phyloP scores from a whole-genome alignment of 2,329 filamentous ascomycete genomes.

The Colletotrichum acutatum region DNA sequence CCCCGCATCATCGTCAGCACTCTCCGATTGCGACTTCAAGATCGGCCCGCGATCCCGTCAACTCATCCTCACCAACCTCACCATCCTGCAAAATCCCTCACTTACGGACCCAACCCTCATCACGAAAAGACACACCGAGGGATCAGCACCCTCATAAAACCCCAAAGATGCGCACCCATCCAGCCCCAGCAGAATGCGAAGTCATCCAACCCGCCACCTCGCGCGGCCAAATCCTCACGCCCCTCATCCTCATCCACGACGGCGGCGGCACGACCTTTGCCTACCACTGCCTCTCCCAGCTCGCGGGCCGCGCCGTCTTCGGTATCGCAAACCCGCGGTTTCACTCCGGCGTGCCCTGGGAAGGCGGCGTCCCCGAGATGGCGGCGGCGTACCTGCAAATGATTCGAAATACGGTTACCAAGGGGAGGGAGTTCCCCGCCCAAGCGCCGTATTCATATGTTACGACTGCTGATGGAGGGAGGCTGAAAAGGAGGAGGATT shows the following conservation, averaged over 20 bases:
- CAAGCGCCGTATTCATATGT: conserved; percentile 18
- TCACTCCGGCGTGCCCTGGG: conserved; percentile 56
- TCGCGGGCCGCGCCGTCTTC: conserved; percentile 59
- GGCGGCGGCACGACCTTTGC: conserved; percentile 69
- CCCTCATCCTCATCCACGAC: conserved; percentile 69
- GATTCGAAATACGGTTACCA: conserved; percentile 52
- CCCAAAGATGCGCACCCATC: conserved; percentile 8
- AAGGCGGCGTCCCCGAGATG: conserved; percentile 66
- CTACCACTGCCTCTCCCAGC: conserved; percentile 63
- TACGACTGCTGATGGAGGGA: conserved; percentile 39
- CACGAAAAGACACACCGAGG: not conserved
- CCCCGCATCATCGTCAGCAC: not conserved
- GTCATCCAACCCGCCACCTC: conserved; percentile 30
- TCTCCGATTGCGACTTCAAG: not conserved
- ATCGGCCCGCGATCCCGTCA: not conserved
- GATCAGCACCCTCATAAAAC: too few relatives aligned
- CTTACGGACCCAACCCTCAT: too few relatives aligned
- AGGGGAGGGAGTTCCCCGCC: conserved; percentile 7
- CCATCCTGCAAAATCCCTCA: not conserved
- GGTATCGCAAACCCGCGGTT: conserved; percentile 67
- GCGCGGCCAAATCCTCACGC: conserved; percentile 43
- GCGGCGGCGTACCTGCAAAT: conserved; percentile 59
- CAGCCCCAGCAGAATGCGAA: conserved; percentile 26
- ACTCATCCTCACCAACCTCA: too few relatives aligned
- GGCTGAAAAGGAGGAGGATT: conserved; percentile 44